Evolutionary conservation across 345 rosid species (phyloP).

Genomic region (Abelmoschus esculentus): DNA sequence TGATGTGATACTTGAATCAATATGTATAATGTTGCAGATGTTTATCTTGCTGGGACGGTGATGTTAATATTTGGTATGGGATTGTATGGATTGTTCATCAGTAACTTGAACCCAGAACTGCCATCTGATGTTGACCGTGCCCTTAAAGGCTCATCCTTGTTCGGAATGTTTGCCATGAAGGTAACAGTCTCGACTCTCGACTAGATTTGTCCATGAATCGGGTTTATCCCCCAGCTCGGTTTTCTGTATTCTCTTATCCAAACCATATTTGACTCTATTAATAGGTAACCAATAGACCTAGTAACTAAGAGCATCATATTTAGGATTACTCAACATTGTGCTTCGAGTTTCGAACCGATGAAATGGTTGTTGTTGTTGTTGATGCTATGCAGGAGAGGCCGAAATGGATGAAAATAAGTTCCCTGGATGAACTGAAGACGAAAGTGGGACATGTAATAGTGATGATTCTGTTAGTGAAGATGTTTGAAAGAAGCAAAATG

Average conservation of each 20-base stretch:
- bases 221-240: no score
- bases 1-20: neutral
- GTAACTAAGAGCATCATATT: no score
- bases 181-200: slow-evolving; percentile 10
- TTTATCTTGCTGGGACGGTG: slow-evolving; percentile 90
- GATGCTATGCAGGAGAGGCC: slow-evolving; percentile 51
- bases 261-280: no score
- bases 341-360: no score
- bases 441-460: slow-evolving; percentile 95
- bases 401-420: slow-evolving; percentile 93
- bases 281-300: no score
- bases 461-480: slow-evolving; percentile 89
- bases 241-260: no score
- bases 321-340: no score
- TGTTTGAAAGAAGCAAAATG: slow-evolving; percentile 97
- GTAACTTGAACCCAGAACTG: slow-evolving; percentile 39
- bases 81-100: slow-evolving; percentile 78
- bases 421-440: slow-evolving; percentile 80
- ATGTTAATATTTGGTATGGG: slow-evolving; percentile 97
- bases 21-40: slow-evolving; percentile 43
- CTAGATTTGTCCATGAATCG: no score
- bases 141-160: slow-evolving; percentile 71
- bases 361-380: neutral
- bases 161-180: slow-evolving; percentile 96
- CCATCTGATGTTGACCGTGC: slow-evolving; percentile 60